Conservation (phyloP, 164 flowering plant species). For the Vitis vinifera region ASM3070453v1 NC_081818.1:23462001-23462500, state of each 20-base stretch:
- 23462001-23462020: conserved; percentile 89
- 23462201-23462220: neutral
- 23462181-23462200: neutral
- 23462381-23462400: too few species aligned
- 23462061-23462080: neutral
- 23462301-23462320: neutral
- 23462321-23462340: neutral
- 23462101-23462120: too few species aligned
- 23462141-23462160: neutral
- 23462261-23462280: neutral
- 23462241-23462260: neutral
- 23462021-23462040: conserved; percentile 68
- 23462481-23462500: too few species aligned
- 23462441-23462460: too few species aligned
- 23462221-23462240: neutral
- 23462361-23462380: too few species aligned
- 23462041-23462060: neutral
- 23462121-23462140: too few species aligned
- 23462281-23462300: neutral
- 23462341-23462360: too few species aligned
- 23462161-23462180: neutral
- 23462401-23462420: too few species aligned
- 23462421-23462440: too few species aligned
- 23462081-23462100: neutral
- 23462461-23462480: too few species aligned